phyloP scores from a whole-genome alignment of 805 yeast species.

The Schizosaccharomyces osmophilus region DNA sequence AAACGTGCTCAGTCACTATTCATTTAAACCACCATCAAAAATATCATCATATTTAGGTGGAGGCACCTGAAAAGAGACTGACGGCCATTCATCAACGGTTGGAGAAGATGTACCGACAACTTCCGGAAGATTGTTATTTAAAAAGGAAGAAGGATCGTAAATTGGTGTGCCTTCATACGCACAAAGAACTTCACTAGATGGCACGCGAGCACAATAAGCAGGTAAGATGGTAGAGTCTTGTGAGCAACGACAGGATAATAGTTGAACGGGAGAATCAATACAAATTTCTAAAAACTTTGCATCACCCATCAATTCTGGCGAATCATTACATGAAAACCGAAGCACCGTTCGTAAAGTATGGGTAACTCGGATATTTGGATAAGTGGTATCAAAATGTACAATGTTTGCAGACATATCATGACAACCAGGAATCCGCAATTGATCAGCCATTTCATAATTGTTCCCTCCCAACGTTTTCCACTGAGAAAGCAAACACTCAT shows the following conservation, averaged over 20 bases:
- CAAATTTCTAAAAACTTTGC: conserved; percentile 82
- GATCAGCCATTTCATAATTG: conserved; percentile 52
- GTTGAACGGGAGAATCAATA: conserved; percentile 81
- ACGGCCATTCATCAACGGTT: background rate
- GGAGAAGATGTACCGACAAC: background rate
- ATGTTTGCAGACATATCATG: conserved; percentile 14
- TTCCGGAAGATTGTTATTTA: background rate
- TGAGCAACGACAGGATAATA: conserved; percentile 17
- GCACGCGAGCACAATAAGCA: background rate
- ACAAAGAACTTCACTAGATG: background rate
- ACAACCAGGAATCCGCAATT: conserved; percentile 44
- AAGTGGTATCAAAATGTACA: conserved; percentile 66
- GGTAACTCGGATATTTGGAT: conserved; percentile 44
- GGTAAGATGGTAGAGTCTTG: background rate
- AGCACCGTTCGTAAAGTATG: background rate
- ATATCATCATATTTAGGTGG: background rate
- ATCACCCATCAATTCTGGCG: conserved; percentile 24
- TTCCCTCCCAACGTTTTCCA: conserved; percentile 13
- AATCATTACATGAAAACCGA: conserved; percentile 23
- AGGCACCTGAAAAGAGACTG: background rate
- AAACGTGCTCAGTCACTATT: too few species aligned
- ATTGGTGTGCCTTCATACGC: too few species aligned
- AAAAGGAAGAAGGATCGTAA: too few species aligned
- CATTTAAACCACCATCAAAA: background rate
- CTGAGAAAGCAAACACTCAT: conserved; percentile 21